Evolutionary conservation across 2,329 filamentous ascomycete genomes (phyloP), one percentile per base, ranked within the genome.

Genomic region (Rutstroemia sp.): DNA sequence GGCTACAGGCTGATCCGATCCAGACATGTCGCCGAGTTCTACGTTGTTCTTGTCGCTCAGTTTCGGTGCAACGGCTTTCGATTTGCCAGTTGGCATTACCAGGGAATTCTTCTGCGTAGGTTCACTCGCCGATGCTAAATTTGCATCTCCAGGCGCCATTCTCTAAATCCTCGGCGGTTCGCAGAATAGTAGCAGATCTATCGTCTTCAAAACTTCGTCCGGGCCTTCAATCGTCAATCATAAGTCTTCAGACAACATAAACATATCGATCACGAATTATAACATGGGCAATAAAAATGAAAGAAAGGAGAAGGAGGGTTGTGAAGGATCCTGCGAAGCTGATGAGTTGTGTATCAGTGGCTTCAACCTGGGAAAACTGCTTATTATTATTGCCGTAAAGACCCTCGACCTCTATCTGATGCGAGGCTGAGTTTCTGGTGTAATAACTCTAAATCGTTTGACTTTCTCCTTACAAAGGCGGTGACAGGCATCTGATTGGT

Each of bases 81-180:
- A 73, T 64, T 86, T 86, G 48, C 76, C 73, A 45, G 78, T 74
- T 21, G 79, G 80, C 60, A 82, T 81, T 47, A 75, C 73, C 46
- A 81, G 79, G 48, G 60, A 51, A 52, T 61, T 65, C 27, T 62
- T 62, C 34, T 61, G 60, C 7, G 56, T 48, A 44, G 55, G 57
- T 14, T 59, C 65, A 58, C 57, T 48, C 17, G 47, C 47, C 19
- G 46, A 57, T 48, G 59, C 51, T 23, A 61, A 34, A 39, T 61
- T 62, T 17, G 61, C 47, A 36, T 63, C 64, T 52, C 53, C 53
- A 45, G 56, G 50, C 45, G 65, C 60, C 66, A 68, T 68, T 5
- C 10, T 38, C 2, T 45, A 23, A 12, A 45, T 54, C 10, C n/a
- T 42, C 5, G 46, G 16, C 19, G 36, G 47, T 45, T 45, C 23